Evolutionary conservation across 2,329 filamentous ascomycete genomes (phyloP), one percentile per base, ranked within the genome.

Genomic region (Chrysoporthe cubensis): DNA sequence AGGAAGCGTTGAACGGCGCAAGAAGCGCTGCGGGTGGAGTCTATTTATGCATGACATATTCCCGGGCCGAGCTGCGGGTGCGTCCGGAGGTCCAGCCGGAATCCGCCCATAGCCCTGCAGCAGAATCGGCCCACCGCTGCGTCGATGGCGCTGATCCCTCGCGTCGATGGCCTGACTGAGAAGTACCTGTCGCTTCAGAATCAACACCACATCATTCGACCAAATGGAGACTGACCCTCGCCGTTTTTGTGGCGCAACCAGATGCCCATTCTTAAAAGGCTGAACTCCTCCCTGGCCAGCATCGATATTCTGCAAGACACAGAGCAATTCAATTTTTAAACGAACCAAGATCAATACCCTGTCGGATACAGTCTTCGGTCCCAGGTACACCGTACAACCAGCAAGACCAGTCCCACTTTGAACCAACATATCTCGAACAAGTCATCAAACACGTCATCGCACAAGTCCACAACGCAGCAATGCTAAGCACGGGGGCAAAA

Each of bases 111-210:
- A 32, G 66, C 43, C 52, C 42, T 59, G 66, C 66, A 68, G 66
- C 56, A 54, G 42, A 56, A 68, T 68, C 66, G 66, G 59, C 66
- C 66, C 66, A 68, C 64, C 37, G 57, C 50, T 42, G 57, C 52
- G 32, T 46, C 46, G 26, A 52, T 65, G 58, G 56, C 64, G 66
- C 59, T 62, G 66, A 62, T 68, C 26, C n/a, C 50, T 66, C 2
- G 62, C 50, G 61, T 32, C 42, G 44, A 61, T 68, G 63, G 66
- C 43, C 64, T 66, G 66, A 68, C 63, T 32, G 43, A 4, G 42
- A 50, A 37, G 50, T 16, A 40, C 37, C 63, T 63, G 54, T 66
- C 50, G 62, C 66, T 68, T 26, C 66, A 68, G 62, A 37, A 60
- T 68, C 37, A 66, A 62, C 54, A 59, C 7, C 21, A 59, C 52